Percentiles rank a stretch among this genome's conserved stretches.
Conservation (phyloP, 805 yeast species). For the Candida ipomoeae region DNA sequence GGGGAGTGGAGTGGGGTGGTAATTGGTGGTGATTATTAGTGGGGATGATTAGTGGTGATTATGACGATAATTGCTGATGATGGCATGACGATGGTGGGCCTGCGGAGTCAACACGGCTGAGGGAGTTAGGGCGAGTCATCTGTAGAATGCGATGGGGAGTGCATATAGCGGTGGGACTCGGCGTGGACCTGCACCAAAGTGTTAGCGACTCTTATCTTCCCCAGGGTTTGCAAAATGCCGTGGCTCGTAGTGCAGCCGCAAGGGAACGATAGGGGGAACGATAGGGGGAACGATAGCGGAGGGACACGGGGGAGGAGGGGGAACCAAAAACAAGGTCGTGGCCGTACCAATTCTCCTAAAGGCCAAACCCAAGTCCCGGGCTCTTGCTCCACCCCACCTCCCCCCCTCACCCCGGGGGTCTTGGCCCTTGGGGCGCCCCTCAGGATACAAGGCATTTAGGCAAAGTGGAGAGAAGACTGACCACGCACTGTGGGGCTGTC, state of each 20-base stretch:
- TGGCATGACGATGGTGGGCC: too few species aligned
- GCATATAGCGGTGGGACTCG: background rate
- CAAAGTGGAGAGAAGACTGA: background rate
- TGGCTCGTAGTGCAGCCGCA: background rate
- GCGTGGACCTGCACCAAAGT: background rate
- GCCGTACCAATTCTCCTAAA: background rate
- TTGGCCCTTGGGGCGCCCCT: background rate
- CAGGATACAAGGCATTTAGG: background rate
- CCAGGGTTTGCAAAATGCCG: slow-evolving; percentile 3
- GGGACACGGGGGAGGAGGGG: too few species aligned
- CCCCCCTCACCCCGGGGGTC: background rate
- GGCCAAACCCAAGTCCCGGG: background rate
- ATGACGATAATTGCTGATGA: too few species aligned
- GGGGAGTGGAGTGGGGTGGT: too few species aligned
- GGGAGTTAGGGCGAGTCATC: background rate
- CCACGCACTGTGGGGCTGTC: background rate
- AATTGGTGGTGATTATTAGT: too few species aligned
- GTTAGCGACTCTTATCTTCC: slow-evolving; percentile 3
- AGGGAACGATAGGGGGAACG: too few species aligned
- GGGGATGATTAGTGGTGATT: too few species aligned
- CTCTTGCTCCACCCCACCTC: background rate
- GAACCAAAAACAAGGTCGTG: too few species aligned
- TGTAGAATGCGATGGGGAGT: background rate
- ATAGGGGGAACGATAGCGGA: background rate
- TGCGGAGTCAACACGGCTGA: too few species aligned